Conservation (phyloP, 2,329 filamentous ascomycete species). For the Microthyrium microscopicum region DNA sequence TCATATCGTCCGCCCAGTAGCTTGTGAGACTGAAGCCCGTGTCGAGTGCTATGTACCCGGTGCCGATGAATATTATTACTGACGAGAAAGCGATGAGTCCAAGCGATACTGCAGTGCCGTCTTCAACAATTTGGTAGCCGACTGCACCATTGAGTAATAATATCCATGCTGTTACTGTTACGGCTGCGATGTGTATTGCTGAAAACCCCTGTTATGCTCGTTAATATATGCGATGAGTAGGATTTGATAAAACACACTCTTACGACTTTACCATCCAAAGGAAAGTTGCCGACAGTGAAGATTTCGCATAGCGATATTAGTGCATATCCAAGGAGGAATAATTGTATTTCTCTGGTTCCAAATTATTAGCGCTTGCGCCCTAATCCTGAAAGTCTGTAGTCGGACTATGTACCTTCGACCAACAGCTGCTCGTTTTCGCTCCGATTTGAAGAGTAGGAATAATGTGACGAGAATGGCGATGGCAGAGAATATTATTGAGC, state of each 20-base stretch:
- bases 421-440: constrained; percentile 83
- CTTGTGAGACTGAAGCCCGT: constrained; percentile 76
- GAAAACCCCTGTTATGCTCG: constrained; percentile 53
- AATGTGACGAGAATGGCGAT: constrained; percentile 53
- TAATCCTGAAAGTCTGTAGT: constrained; percentile 3
- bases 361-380: constrained; percentile 12
- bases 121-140: constrained; percentile 84
- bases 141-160: constrained; percentile 83
- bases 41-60: constrained; percentile 89
- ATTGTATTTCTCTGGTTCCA: constrained; percentile 72
- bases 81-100: constrained; percentile 59
- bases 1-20: constrained; percentile 51
- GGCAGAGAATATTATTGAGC: constrained; percentile 73
- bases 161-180: constrained; percentile 77
- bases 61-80: constrained; percentile 62
- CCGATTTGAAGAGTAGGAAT: constrained; percentile 62
- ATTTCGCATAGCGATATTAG: constrained; percentile 89
- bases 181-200: constrained; percentile 77
- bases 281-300: constrained; percentile 84
- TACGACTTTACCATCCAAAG: constrained; percentile 52
- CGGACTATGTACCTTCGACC: constrained; percentile 54
- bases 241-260: constrained; percentile 37
- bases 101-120: constrained; percentile 74
- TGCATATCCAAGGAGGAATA: constrained; percentile 77
- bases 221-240: not conserved